Conservation (phyloP, 331 rosid species). For the Cydonia oblonga region DNA sequence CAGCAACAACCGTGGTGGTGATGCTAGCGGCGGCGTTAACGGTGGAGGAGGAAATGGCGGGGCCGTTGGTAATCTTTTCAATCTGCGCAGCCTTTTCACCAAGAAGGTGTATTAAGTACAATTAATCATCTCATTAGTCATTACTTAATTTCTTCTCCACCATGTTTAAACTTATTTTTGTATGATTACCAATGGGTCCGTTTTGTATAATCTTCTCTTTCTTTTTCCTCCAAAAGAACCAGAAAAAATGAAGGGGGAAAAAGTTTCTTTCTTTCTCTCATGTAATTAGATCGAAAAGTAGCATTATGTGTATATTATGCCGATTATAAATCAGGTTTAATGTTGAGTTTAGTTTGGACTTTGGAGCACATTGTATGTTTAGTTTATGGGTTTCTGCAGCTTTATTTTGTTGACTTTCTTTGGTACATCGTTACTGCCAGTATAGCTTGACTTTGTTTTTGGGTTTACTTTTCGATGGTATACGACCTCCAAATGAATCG, state of each 20-base stretch:
- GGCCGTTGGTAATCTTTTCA: slow-evolving; percentile 53
- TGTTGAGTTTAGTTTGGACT: neutral
- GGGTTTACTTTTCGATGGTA: too few species aligned
- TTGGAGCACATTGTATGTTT: too few species aligned
- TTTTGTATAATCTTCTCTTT: neutral
- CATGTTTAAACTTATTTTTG: neutral
- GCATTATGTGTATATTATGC: neutral
- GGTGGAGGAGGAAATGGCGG: slow-evolving; percentile 14
- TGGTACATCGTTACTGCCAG: too few species aligned
- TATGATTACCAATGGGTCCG: neutral
- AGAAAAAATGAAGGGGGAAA: too few species aligned
- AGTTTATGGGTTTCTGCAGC: neutral
- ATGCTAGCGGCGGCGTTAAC: neutral
- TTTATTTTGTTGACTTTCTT: neutral
- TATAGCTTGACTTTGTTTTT: too few species aligned
- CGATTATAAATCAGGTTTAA: neutral
- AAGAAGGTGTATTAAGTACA: slow-evolving; percentile 48
- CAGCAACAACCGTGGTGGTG: slow-evolving; percentile 4
- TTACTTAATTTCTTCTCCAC: neutral
- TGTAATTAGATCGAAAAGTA: slow-evolving; percentile 1
- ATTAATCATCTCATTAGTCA: slow-evolving; percentile 25
- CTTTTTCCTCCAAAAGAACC: too few species aligned
- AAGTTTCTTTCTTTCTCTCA: neutral
- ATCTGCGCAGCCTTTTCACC: slow-evolving; percentile 65
- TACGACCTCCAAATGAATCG: too few species aligned